Conservation (phyloP, 1,139 yeast species). For the Pichia cactophila region DNA sequence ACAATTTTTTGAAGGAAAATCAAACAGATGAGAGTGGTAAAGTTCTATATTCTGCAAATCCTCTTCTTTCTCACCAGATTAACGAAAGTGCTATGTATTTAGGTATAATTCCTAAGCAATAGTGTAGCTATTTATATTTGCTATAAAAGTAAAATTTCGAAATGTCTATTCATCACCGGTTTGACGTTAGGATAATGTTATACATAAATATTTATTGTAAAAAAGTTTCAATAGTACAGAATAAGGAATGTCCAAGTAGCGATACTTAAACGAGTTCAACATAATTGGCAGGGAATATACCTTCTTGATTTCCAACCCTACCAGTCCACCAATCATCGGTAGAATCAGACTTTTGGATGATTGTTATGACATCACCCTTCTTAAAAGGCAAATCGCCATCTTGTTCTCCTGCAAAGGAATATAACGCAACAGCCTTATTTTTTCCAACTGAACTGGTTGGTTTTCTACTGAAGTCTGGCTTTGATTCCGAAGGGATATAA, state of each 20-base stretch:
- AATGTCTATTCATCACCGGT: too few relatives aligned
- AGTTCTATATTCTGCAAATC: constrained; percentile 14
- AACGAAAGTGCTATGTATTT: constrained; percentile 23
- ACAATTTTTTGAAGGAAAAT: constrained; percentile 18
- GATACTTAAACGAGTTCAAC: constrained; percentile 60
- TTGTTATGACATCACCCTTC: constrained; percentile 92
- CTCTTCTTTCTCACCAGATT: constrained; percentile 21
- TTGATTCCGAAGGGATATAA: constrained; percentile 40
- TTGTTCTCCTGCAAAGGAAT: constrained; percentile 85
- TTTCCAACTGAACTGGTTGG: constrained; percentile 30
- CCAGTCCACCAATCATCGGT: constrained; percentile 99
- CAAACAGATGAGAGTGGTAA: constrained; percentile 9
- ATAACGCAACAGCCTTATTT: constrained; percentile 84
- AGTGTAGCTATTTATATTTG: neutral
- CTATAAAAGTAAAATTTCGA: neutral
- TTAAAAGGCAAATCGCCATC: constrained; percentile 83
- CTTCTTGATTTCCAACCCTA: constrained; percentile 69
- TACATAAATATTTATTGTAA: neutral
- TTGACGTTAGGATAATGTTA: neutral
- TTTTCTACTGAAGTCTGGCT: constrained; percentile 39
- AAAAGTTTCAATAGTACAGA: neutral
- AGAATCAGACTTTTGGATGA: constrained; percentile 76
- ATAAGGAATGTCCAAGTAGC: neutral
- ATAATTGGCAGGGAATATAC: constrained; percentile 96
- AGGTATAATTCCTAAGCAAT: constrained; percentile 21